These are phyloP conservation scores for Tulasnella sp. DNA, from an alignment of 768 basidiomycete species.

Conservation along the genomic window DNA sequence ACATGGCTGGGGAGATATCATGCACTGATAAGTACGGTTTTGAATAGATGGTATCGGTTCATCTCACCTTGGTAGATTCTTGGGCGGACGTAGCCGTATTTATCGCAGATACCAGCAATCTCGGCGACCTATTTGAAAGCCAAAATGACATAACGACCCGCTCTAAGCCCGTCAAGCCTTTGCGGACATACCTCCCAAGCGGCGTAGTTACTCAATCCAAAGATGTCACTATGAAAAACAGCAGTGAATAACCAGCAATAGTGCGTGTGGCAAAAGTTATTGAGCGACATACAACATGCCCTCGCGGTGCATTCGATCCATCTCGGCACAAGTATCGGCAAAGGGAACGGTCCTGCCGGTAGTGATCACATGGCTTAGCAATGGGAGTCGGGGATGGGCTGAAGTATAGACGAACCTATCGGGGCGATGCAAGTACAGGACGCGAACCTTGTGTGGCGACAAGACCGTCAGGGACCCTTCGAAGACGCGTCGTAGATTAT, in stretches of 20 bases:
- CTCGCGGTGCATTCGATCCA: slow-evolving; percentile 39
- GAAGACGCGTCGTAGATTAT: slow-evolving; percentile 10
- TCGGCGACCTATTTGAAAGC: slow-evolving; percentile 28
- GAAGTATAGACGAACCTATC: slow-evolving; percentile 15
- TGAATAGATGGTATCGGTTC: not conserved
- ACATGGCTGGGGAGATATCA: not conserved
- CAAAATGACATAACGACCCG: slow-evolving; percentile 45
- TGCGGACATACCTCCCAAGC: slow-evolving; percentile 23
- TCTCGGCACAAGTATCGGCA: slow-evolving; percentile 35
- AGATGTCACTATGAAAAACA: slow-evolving; percentile 19
- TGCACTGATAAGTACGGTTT: slow-evolving; percentile 4
- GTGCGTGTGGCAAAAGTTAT: slow-evolving; percentile 25
- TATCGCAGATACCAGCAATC: slow-evolving; percentile 31
- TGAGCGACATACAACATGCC: slow-evolving; percentile 32
- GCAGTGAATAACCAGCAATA: not conserved
- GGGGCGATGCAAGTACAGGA: slow-evolving; percentile 39
- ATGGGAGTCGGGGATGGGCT: not conserved
- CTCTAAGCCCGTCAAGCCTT: slow-evolving; percentile 45
- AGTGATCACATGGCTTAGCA: not conserved
- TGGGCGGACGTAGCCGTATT: slow-evolving; percentile 37
- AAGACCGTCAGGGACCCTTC: slow-evolving; percentile 4
- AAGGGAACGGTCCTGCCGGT: slow-evolving; percentile 30
- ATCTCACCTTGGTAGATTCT: slow-evolving; percentile 33
- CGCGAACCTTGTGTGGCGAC: slow-evolving; percentile 9
- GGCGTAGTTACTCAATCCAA: slow-evolving; percentile 36